These are phyloP conservation scores for Chrysopogon serrulatus DNA, from an alignment of 176 grass and related monocot species.

Conservation along the genomic window DNA sequence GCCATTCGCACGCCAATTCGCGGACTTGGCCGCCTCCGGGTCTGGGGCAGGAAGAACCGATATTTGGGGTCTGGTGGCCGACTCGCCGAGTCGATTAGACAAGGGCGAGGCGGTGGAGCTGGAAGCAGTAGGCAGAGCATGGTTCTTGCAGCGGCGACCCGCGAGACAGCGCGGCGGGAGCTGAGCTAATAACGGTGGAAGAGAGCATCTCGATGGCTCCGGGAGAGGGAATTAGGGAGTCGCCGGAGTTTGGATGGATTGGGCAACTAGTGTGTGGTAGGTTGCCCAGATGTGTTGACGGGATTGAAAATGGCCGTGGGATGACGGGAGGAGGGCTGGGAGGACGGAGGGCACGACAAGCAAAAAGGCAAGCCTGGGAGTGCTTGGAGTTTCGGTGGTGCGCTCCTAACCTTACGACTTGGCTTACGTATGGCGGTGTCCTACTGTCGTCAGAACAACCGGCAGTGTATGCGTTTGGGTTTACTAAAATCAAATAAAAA, in stretches of 20 bases:
- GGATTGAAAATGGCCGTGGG: neutral
- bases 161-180: neutral
- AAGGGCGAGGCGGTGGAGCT: neutral
- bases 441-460: too few relatives aligned
- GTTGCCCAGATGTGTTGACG: neutral
- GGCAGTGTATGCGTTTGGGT: too few relatives aligned
- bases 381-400: too few relatives aligned
- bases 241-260: neutral
- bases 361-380: too few relatives aligned
- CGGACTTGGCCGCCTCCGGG: neutral
- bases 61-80: neutral
- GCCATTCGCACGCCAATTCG: constrained; percentile 24
- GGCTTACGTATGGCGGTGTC: too few relatives aligned
- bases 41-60: constrained; percentile 13
- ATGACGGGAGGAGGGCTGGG: neutral
- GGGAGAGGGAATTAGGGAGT: neutral
- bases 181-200: neutral
- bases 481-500: too few relatives aligned
- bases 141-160: neutral
- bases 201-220: constrained; percentile 26
- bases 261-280: neutral
- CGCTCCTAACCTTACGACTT: too few relatives aligned
- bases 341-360: neutral
- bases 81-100: neutral
- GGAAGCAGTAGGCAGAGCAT: constrained; percentile 14